Evolutionary conservation across 1,139 yeast species (phyloP), one percentile per base, ranked within the genome.

Genomic region (Scheffersomyces segobiensis): DNA sequence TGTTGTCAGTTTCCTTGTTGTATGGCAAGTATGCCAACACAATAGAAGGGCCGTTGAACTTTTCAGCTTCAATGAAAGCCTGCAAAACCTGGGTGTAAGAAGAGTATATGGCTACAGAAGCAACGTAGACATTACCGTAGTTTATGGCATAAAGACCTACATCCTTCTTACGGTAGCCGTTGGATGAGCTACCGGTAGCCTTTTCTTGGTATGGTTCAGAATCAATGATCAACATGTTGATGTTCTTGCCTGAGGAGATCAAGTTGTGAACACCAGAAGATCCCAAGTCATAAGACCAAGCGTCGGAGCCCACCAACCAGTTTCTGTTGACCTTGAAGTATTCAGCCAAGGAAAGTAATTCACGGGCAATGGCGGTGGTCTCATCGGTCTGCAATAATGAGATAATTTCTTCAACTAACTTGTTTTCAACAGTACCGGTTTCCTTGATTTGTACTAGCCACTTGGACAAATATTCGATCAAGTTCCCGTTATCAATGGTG

Each of bases 101-200:
- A 1, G 97, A 85, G 73, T 95, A 93, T 49, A 93, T 89, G 24
- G 98, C 98, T 56, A 93, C 95, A 20, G 97, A 92, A 6, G 98
- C 97, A 63, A 93, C 98, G 69, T 93, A 93, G 56, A 91, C 88
- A 60, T 88, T 86, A 61, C 97, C 96, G 68, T 89, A 92, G 76
- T 92, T 92, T 97, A 93, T 91, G 56, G 98, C 98, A 71, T 92
- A 95, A 57, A 93, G 80, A 60, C 98, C 99, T 65, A 93, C 87
- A 72, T 95, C 97, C 77, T 93, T 93, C 81, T 95, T 93, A 69
- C 97, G 87, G 68, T 77, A 74, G 8, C 79, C 77, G 55, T 74
- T 67, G 56, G 73, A 64, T 56, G 72, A 68, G 56, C 71, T 65
- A 10, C 60, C 64, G 22, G 62, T 59, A 62, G 62, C 73, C 65